Evolutionary conservation across 2,329 filamentous ascomycete species (phyloP).

Genomic region (Penicillium oxalicum): DNA sequence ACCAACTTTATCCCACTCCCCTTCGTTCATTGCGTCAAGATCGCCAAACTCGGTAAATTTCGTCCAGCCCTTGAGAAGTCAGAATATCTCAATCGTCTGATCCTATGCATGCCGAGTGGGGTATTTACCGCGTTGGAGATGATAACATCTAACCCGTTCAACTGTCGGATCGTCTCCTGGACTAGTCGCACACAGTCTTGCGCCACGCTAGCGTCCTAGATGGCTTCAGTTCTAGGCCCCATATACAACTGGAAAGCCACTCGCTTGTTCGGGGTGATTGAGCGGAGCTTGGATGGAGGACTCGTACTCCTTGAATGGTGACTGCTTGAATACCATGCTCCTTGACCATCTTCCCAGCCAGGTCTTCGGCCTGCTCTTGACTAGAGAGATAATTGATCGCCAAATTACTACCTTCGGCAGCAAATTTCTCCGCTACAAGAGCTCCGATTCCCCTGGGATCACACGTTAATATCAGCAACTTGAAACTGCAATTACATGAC

Average conservation of each 20-base stretch:
- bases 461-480: background rate
- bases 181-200: constrained; percentile 1
- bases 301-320: background rate
- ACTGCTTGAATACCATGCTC: background rate
- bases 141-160: constrained; percentile 61
- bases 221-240: too few species aligned
- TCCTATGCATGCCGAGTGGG: constrained; percentile 9
- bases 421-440: constrained; percentile 4
- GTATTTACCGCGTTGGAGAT: constrained; percentile 62
- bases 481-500: background rate
- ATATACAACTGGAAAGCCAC: too few species aligned
- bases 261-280: too few species aligned
- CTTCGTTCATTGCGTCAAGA: constrained; percentile 53
- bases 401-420: constrained; percentile 1
- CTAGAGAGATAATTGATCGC: constrained; percentile 6
- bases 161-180: background rate
- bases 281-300: background rate
- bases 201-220: background rate
- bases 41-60: constrained; percentile 54
- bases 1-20: constrained; percentile 57
- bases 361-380: background rate
- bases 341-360: background rate
- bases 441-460: constrained; percentile 1
- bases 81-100: background rate
- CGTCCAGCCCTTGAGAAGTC: constrained; percentile 49